phyloP scores from a whole-genome alignment of 768 basidiomycete species.

The Leccinum ochraceum region DNA sequence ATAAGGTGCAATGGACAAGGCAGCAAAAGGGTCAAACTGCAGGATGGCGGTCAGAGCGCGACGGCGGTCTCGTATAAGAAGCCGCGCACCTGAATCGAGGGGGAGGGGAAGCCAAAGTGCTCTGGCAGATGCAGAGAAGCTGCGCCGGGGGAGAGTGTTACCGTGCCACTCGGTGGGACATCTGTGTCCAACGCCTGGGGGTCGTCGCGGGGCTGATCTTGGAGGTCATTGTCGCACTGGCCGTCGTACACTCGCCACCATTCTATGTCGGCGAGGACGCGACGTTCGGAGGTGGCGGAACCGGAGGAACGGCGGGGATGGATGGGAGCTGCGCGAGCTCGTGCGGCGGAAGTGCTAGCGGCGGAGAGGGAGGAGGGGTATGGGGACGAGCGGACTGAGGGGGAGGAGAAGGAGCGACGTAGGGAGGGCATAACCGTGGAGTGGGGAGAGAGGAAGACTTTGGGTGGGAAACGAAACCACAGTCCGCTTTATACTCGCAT shows the following conservation, averaged over 20 bases:
- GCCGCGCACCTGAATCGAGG: constrained; percentile 29
- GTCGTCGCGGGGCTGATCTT: constrained; percentile 32
- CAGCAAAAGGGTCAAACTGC: constrained; percentile 45
- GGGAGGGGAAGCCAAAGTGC: constrained; percentile 16
- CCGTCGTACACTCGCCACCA: constrained; percentile 84
- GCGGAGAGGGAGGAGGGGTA: constrained; percentile 51
- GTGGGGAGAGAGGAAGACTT: constrained; percentile 8
- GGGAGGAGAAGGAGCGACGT: constrained; percentile 73
- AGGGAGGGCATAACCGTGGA: constrained; percentile 63
- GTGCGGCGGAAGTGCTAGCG: constrained; percentile 33
- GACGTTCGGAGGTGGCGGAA: constrained; percentile 61
- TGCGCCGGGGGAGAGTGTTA: constrained; percentile 39
- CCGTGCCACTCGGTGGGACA: constrained; percentile 25
- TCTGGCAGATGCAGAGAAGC: constrained; percentile 25
- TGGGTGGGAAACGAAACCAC: constrained; percentile 32
- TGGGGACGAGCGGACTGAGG: constrained; percentile 67
- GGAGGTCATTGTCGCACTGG: constrained; percentile 46
- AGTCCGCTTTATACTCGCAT: constrained; percentile 48
- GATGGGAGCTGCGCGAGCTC: constrained; percentile 39
- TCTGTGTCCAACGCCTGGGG: constrained; percentile 10
- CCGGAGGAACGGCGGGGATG: constrained; percentile 62
- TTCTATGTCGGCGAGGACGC: constrained; percentile 83
- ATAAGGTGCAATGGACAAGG: constrained; percentile 56
- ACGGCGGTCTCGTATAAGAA: background rate
- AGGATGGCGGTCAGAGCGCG: constrained; percentile 27